Percentiles rank a stretch among this genome's conserved stretches.
Conservation (phyloP, 805 yeast genomes). For the Candida arabinofermentans region DNA sequence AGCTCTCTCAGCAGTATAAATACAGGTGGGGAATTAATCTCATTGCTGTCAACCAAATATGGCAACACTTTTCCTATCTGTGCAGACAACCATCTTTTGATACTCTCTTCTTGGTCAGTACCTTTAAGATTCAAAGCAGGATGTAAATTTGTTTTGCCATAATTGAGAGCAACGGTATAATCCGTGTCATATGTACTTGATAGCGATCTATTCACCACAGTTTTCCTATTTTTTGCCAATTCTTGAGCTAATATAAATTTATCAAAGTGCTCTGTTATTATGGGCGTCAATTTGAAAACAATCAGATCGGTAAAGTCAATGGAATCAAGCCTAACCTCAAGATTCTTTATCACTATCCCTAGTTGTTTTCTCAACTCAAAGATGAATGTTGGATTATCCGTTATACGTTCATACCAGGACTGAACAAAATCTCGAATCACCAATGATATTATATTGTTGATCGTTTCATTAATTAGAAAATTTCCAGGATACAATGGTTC, state of each 20-base stretch:
- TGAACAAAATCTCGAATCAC: conserved; percentile 50
- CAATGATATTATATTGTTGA: conserved; percentile 46
- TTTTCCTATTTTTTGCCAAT: conserved; percentile 26
- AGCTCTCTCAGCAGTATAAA: conserved; percentile 57
- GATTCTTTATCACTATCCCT: conserved; percentile 33
- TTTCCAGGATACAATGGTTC: conserved; percentile 39
- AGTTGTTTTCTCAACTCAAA: conserved; percentile 43
- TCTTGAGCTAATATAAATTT: conserved; percentile 44
- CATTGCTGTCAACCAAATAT: conserved; percentile 41
- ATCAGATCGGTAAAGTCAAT: conserved; percentile 55
- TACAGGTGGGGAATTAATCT: conserved; percentile 46
- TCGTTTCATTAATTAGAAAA: conserved; percentile 46
- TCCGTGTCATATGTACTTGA: conserved; percentile 34
- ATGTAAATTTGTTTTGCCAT: conserved; percentile 53
- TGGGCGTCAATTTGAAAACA: conserved; percentile 57
- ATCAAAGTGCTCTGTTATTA: conserved; percentile 60
- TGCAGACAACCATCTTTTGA: conserved; percentile 46
- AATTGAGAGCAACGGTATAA: conserved; percentile 39
- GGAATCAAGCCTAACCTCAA: conserved; percentile 39
- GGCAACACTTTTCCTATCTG: conserved; percentile 44
- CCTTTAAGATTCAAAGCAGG: conserved; percentile 43
- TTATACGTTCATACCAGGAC: conserved; percentile 51
- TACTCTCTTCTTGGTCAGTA: conserved; percentile 35
- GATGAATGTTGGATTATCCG: conserved; percentile 36
- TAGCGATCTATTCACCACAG: conserved; percentile 14